A percentile compares a stretch with the other conserved stretches of the same genome.
phyloP scores from a whole-genome alignment of 345 rosid genomes.

The Heritiera littoralis region DNA sequence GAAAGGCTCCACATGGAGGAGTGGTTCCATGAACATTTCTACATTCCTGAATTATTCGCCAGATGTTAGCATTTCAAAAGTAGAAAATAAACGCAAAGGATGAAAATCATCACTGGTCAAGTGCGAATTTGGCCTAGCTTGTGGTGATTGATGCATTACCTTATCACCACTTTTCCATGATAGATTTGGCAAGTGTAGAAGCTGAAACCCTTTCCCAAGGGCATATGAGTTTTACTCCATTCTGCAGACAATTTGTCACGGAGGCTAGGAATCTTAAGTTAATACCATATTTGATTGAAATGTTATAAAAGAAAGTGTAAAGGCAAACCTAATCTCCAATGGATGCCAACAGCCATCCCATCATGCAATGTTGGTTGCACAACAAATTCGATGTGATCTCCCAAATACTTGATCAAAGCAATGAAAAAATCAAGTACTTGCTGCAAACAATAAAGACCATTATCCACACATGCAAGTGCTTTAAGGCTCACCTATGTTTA shows the following conservation, averaged over 20 bases:
- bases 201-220: conserved; percentile 76
- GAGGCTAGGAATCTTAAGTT: not conserved
- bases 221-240: conserved; percentile 55
- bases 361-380: conserved; percentile 58
- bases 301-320: not conserved
- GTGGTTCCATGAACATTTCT: conserved; percentile 81
- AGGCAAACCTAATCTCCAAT: conserved; percentile 67
- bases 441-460: conserved; percentile 31
- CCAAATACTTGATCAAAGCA: conserved; percentile 49
- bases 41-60: conserved; percentile 51
- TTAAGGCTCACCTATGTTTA: not conserved
- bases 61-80: not conserved
- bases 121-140: not conserved
- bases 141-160: conserved; percentile 34
- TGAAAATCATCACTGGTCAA: not conserved
- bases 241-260: conserved; percentile 39
- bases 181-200: conserved; percentile 65
- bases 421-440: conserved; percentile 71
- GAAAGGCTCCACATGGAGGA: conserved; percentile 56
- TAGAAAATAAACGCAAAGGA: not conserved
- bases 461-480: not conserved
- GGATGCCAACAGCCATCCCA: conserved; percentile 65
- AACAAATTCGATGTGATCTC: conserved; percentile 54
- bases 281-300: not conserved
- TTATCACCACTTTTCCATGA: conserved; percentile 64